Conservation (phyloP, 2,329 filamentous ascomycete genomes). For the Trematosphaeria pertusa region DNA sequence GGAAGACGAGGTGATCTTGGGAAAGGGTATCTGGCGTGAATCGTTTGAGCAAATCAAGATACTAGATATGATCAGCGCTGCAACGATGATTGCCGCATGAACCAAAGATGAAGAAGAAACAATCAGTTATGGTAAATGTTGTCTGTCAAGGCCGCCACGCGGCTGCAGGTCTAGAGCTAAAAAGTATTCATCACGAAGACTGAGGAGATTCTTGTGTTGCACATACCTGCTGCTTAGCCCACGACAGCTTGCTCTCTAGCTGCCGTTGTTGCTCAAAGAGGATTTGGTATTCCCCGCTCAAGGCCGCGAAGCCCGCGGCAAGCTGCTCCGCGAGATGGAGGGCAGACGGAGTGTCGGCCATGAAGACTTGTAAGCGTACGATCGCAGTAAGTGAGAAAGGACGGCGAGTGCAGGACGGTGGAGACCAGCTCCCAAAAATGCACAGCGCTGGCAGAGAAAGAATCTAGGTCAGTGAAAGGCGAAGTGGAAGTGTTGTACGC, state of each 20-base stretch:
- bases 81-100: too few species aligned
- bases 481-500: too few species aligned
- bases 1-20: constrained; percentile 49
- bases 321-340: constrained; percentile 50
- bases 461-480: constrained; percentile 7
- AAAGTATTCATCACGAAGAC: constrained; percentile 51
- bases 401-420: constrained; percentile 2
- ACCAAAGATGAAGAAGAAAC: too few species aligned
- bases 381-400: not conserved
- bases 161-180: constrained; percentile 63
- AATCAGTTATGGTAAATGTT: constrained; percentile 53
- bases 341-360: constrained; percentile 36
- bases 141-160: constrained; percentile 53
- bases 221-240: constrained; percentile 58
- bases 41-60: constrained; percentile 49
- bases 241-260: constrained; percentile 56
- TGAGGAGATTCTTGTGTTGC: constrained; percentile 2
- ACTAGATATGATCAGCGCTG: constrained; percentile 39
- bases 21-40: constrained; percentile 47
- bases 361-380: constrained; percentile 15
- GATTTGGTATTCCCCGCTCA: constrained; percentile 56
- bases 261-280: constrained; percentile 53
- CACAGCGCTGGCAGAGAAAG: not conserved
- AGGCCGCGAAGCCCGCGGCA: constrained; percentile 54
- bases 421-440: constrained; percentile 14